Evolutionary conservation across 176 grass and related monocot genomes (phyloP).

Genomic region (Otatea glauca): DNA sequence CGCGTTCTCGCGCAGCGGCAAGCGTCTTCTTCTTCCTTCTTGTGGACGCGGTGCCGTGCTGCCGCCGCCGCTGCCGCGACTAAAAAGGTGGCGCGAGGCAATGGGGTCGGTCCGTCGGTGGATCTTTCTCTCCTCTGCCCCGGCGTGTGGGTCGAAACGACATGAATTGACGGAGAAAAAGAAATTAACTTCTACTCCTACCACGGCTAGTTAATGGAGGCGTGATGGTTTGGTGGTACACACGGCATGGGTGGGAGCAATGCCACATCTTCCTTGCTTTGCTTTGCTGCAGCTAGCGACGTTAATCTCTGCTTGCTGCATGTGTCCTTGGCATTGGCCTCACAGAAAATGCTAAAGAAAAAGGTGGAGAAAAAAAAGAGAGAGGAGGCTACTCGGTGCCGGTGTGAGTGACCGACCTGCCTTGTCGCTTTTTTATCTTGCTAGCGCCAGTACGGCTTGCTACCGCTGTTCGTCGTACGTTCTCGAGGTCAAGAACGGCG

Average conservation of each 20-base stretch:
- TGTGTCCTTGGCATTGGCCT: neutral
- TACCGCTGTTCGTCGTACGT: neutral
- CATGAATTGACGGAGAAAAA: too few species aligned
- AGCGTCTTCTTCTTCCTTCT: neutral
- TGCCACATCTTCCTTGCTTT: too few species aligned
- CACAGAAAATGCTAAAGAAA: neutral
- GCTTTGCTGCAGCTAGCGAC: too few species aligned
- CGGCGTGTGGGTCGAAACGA: neutral
- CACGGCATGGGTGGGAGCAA: too few species aligned
- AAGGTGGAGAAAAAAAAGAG: neutral
- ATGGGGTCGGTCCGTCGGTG: neutral
- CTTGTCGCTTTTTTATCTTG: conserved; percentile 31
- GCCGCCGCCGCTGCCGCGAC: neutral
- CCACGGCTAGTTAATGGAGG: too few species aligned
- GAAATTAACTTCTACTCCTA: too few species aligned
- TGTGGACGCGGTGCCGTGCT: neutral
- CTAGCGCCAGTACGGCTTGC: neutral
- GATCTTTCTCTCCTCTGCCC: neutral
- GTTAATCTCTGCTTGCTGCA: too few species aligned
- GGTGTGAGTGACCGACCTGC: conserved; percentile 31
- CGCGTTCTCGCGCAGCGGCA: neutral
- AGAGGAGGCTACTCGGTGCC: neutral
- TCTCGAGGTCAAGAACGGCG: neutral
- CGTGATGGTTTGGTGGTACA: too few species aligned
- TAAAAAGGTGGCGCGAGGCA: neutral